Evolutionary conservation across 192 early-diverging fungal genomes (phyloP), one percentile per base, ranked within the genome.

Genomic region (Allomyces javanicus): DNA sequence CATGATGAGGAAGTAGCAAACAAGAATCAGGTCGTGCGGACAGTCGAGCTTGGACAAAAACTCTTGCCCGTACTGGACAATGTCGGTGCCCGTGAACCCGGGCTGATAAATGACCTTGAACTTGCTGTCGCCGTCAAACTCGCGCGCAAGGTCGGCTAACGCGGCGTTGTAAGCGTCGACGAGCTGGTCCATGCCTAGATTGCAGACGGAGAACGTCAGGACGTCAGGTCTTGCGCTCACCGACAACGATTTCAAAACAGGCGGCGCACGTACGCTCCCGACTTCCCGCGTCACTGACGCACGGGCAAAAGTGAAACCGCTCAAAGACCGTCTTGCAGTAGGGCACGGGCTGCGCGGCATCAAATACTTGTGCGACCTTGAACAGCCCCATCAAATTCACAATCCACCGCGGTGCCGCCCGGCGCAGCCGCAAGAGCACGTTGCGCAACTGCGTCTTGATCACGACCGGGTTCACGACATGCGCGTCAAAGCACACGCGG

Each of bases 401-500:
- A 21, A 21, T 58, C 50, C 50, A 58, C 21, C 50, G 50, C 21
- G 50, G 50, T 4, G 50, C 50, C 4, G 50, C 12, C 1, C 21
- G 12, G 10, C 50, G 50, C 12, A 58, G 50, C 50, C 17, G 12
- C 12, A 58, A 6, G 17, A 58, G 50, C 50, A n/a, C 50, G 17
- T 58, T n/a, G 50, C 50, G 50, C 50, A 58, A 14, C 17, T 14
- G 21, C 12, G 12, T 21, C 50, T 21, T n/a, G 12, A 58, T n/a
- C 50, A n/a, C 50, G 50, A n/a, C 21, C 17, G 50, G 12, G 21
- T 58, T 58, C 17, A n/a, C 50, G 50, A 3, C 3, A n/a, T 58
- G 17, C 17, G 12, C 50, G 50, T 14, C 17, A 3, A 58, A 58
- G 17, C 79, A 81, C 17, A 75, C 68, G 0, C 70, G 69, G 71